Evolutionary conservation across 2,329 filamentous ascomycete genomes (phyloP).

Genomic region (Escovopsis weberi): DNA sequence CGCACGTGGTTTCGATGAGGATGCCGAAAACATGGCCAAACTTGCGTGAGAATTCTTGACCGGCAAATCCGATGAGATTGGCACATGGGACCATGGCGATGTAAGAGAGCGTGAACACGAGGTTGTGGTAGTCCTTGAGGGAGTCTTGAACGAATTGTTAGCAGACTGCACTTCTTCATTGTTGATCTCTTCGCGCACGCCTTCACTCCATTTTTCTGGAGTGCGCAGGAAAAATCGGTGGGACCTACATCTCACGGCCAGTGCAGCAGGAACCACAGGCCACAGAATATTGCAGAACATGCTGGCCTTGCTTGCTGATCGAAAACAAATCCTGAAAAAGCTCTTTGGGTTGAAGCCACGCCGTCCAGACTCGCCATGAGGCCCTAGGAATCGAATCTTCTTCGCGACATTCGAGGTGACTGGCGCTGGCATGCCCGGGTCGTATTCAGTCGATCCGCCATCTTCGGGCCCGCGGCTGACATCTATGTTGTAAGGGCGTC

Average conservation of each 20-base stretch:
- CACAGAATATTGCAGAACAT: constrained; percentile 33
- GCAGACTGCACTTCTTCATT: too few relatives aligned
- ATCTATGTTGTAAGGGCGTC: background rate
- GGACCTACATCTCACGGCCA: constrained; percentile 24
- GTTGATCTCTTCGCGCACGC: too few relatives aligned
- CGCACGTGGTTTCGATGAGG: constrained; percentile 47
- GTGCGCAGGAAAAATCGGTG: too few relatives aligned
- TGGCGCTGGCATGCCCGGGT: constrained; percentile 9
- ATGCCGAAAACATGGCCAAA: constrained; percentile 58
- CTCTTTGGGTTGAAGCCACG: constrained; percentile 28
- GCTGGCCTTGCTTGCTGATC: constrained; percentile 29
- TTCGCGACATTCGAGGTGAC: background rate
- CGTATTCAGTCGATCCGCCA: constrained; percentile 1
- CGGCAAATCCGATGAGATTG: constrained; percentile 34
- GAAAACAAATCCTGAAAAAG: constrained; percentile 28
- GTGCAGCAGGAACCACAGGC: constrained; percentile 34
- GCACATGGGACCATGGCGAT: constrained; percentile 38
- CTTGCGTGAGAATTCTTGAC: constrained; percentile 63
- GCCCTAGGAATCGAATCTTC: too few relatives aligned
- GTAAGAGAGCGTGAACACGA: constrained; percentile 33
- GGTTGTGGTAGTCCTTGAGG: constrained; percentile 21
- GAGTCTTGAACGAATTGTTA: constrained; percentile 13
- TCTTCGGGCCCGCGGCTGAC: background rate
- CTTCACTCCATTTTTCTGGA: too few relatives aligned
- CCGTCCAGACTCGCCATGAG: constrained; percentile 29